These are phyloP conservation scores for Cicer chorassanicum DNA, from an alignment of 306 rosid genomes.

Conservation along the genomic window DNA sequence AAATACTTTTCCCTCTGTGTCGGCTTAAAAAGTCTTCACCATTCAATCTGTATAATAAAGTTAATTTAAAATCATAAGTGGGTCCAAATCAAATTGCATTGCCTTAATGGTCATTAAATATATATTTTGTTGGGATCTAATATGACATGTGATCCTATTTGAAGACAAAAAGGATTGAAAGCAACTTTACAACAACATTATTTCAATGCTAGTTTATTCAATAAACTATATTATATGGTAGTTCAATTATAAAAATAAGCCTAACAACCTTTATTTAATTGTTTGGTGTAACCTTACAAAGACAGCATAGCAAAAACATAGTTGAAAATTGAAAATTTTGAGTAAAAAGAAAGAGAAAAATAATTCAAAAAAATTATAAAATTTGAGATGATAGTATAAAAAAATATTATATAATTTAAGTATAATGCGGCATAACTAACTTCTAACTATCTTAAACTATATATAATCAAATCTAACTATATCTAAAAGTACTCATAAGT, in stretches of 20 bases:
- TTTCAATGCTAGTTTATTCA: conserved; percentile 8
- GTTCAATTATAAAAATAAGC: neutral
- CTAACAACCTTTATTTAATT: conserved; percentile 9
- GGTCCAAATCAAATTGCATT: conserved; percentile 23
- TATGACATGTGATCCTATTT: conserved; percentile 27
- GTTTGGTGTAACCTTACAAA: neutral
- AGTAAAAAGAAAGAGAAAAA: too few relatives aligned
- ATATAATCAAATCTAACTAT: too few relatives aligned
- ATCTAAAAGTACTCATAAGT: too few relatives aligned
- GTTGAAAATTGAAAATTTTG: too few relatives aligned
- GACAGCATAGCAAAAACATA: neutral
- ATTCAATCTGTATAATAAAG: conserved; percentile 47
- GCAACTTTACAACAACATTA: conserved; percentile 36
- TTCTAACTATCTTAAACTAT: too few relatives aligned
- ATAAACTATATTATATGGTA: neutral
- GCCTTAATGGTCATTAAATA: neutral
- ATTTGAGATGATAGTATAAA: too few relatives aligned
- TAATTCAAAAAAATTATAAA: too few relatives aligned
- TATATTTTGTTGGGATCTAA: conserved; percentile 26
- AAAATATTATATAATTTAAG: too few relatives aligned
- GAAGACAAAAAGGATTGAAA: conserved; percentile 42
- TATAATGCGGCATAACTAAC: too few relatives aligned
- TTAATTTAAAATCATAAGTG: conserved; percentile 13
- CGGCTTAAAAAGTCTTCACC: conserved; percentile 58
- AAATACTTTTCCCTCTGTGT: conserved; percentile 53